Percentiles rank a stretch among this genome's conserved stretches.
phyloP scores from a whole-genome alignment of 305 asterid species.

The Rubia peregrina region DNA sequence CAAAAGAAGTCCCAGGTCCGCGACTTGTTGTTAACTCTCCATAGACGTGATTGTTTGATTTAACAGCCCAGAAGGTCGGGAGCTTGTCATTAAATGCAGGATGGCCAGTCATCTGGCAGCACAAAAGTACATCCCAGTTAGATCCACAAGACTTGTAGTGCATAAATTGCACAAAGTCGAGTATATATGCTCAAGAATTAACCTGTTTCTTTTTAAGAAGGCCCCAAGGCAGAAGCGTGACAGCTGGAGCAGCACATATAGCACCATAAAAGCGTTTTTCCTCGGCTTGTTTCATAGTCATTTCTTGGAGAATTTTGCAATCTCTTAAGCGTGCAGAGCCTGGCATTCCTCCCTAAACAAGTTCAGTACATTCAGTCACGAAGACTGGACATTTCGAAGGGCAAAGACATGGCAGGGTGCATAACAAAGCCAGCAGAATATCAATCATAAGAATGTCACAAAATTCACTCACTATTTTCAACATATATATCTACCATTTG shows the following conservation, averaged over 20 bases:
- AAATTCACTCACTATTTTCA: neutral
- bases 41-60: slow-evolving; percentile 63
- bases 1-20: slow-evolving; percentile 85
- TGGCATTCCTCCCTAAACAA: slow-evolving; percentile 92
- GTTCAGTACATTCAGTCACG: slow-evolving; percentile 10
- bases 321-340: slow-evolving; percentile 88
- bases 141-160: slow-evolving; percentile 11
- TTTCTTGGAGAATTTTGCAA: slow-evolving; percentile 50
- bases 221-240: slow-evolving; percentile 96
- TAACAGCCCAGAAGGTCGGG: slow-evolving; percentile 73
- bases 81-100: slow-evolving; percentile 91
- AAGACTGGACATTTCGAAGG: neutral
- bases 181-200: slow-evolving; percentile 2
- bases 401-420: neutral
- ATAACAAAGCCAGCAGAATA: neutral
- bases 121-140: slow-evolving; percentile 27
- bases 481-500: neutral
- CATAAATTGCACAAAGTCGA: slow-evolving; percentile 7
- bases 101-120: slow-evolving; percentile 70
- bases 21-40: slow-evolving; percentile 91
- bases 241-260: slow-evolving; percentile 93
- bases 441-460: neutral
- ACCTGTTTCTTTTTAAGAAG: slow-evolving; percentile 75
- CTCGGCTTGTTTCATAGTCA: slow-evolving; percentile 73
- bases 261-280: slow-evolving; percentile 68